Evolutionary conservation across 305 asterid genomes (phyloP), one percentile per base, ranked within the genome.

Genomic region (Fraxinus baroniana): DNA sequence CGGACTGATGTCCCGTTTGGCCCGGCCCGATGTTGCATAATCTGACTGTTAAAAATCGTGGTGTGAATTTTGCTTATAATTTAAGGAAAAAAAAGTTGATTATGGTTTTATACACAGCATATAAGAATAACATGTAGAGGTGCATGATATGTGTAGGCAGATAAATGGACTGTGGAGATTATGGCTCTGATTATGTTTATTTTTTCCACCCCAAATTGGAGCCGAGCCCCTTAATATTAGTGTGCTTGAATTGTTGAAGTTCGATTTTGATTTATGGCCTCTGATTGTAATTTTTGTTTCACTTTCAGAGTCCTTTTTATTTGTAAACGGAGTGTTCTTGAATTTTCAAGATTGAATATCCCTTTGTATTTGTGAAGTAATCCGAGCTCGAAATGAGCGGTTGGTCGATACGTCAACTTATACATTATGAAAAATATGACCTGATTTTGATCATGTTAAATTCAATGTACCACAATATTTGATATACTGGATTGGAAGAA

Each of bases 111-210:
- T 77, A 74, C 13, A 78, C 15, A 49, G 28, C 28, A 78, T 7
- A 66, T 66, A 24, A 7, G 73, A 66, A 66, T 66, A 66, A 66
- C 36, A 66, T 24, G 32, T 30, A 60, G 55, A 10, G 68, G 64
- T 49, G 39, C 0, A 32, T 32, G 35, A 24, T 24, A 46, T 44
- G 78, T 55, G 78, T 70, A 76, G 52, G 72, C 22, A 73, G 77
- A 18, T 72, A 26, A 35, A 24, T 24, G 26, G 26, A 24, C 26
- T 24, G 26, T 44, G 81, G 75, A 64, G 64, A 52, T 15, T 79
- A 52, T 39, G 79, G 88, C 87, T 88, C 88, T 84, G 79, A 30
- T 88, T 86, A 78, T 85, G 83, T 24, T 24, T 24, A 24, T 24
- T 26, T 78, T 85, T 82, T 88, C 84, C 41, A 5, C 20, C 81